phyloP scores from a whole-genome alignment of 768 basidiomycete genomes.

The Leccinum boreale region DNA sequence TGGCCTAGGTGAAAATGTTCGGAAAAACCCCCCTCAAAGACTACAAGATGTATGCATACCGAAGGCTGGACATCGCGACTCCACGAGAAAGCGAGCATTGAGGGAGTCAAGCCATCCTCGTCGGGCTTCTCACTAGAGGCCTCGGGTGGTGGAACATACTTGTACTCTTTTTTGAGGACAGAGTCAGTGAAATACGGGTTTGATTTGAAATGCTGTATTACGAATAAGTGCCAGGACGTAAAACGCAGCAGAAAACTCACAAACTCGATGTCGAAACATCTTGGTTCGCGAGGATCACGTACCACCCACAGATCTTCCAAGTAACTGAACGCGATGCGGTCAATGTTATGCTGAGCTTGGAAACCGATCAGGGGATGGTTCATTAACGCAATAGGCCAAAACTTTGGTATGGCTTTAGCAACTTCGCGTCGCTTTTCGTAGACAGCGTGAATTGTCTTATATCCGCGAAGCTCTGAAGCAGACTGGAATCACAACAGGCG shows the following conservation, averaged over 20 bases:
- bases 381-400: conserved; percentile 86
- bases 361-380: conserved; percentile 62
- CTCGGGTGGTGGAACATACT: conserved; percentile 55
- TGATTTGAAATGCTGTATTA: conserved; percentile 70
- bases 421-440: conserved; percentile 71
- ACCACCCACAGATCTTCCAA: conserved; percentile 84
- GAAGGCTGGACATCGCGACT: conserved; percentile 65
- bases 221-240: conserved; percentile 2
- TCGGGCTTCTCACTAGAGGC: conserved; percentile 58
- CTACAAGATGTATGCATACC: conserved; percentile 38
- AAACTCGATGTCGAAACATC: conserved; percentile 86
- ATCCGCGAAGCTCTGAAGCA: conserved; percentile 58
- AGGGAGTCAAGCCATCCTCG: conserved; percentile 69
- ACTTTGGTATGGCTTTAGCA: conserved; percentile 65
- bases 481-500: conserved; percentile 9
- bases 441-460: conserved; percentile 53
- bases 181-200: conserved; percentile 80
- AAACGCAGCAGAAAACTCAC: conserved; percentile 47
- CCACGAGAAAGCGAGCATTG: conserved; percentile 82
- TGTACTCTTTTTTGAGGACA: conserved; percentile 81
- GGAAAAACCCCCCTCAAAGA: background rate
- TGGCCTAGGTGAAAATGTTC: conserved; percentile 39
- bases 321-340: conserved; percentile 79
- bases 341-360: conserved; percentile 68
- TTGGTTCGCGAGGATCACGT: conserved; percentile 67